Evolutionary conservation across 2,329 filamentous ascomycete genomes (phyloP).

Genomic region (Clonostachys solani): DNA sequence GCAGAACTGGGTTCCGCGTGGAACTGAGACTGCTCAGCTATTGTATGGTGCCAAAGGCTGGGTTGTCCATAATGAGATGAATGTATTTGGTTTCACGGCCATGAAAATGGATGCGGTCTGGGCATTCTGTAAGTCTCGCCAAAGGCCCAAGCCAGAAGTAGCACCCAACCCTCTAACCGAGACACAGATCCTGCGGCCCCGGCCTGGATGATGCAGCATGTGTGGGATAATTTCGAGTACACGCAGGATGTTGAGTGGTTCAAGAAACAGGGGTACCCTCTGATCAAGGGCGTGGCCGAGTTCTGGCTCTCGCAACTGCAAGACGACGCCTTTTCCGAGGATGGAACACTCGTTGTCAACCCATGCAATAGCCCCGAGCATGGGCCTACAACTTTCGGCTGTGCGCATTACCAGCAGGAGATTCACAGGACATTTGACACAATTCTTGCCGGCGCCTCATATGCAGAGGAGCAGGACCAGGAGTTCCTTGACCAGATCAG

Average conservation of each 20-base stretch:
- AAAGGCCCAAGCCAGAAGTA: constrained; percentile 9
- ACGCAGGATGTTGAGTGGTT: constrained; percentile 42
- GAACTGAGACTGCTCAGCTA: constrained; percentile 44
- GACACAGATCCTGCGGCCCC: constrained; percentile 34
- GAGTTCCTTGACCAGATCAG: constrained; percentile 26
- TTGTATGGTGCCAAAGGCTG: constrained; percentile 52
- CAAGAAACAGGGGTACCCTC: constrained; percentile 40
- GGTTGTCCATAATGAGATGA: constrained; percentile 53
- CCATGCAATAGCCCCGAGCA: constrained; percentile 57
- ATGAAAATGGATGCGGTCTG: constrained; percentile 21
- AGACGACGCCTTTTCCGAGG: constrained; percentile 40
- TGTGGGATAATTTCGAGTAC: constrained; percentile 54
- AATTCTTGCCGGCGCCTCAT: constrained; percentile 18
- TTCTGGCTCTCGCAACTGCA: constrained; percentile 54
- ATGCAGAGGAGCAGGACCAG: constrained; percentile 14
- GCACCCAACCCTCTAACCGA: too few species aligned
- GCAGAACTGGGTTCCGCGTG: constrained; percentile 48
- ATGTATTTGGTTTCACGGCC: constrained; percentile 53
- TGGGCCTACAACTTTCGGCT: constrained; percentile 48
- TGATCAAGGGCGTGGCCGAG: constrained; percentile 46
- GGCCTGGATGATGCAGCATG: constrained; percentile 58
- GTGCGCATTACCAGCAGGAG: constrained; percentile 48
- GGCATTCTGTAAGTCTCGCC: constrained; percentile 19
- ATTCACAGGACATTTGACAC: constrained; percentile 36
- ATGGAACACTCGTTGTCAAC: constrained; percentile 49